These are phyloP conservation scores for Populus hybrid DNA, from an alignment of 441 rosid species.

Conservation along the genomic window DNA sequence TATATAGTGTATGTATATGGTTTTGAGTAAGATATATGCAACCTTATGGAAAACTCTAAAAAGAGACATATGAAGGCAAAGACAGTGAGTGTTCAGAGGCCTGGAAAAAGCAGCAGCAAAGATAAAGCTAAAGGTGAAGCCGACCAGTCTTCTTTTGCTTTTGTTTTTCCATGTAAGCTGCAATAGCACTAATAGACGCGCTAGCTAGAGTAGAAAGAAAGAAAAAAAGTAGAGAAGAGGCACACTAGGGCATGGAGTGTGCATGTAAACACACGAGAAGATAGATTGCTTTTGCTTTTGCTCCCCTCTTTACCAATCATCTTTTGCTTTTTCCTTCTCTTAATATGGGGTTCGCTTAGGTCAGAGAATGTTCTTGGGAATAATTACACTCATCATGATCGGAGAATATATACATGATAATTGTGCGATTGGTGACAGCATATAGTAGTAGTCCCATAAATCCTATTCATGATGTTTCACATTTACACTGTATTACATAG, in stretches of 20 bases:
- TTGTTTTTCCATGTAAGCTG: background rate
- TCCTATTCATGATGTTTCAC: background rate
- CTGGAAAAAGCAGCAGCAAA: conserved; percentile 21
- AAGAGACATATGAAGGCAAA: background rate
- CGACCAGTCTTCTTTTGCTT: conserved; percentile 22
- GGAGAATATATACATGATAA: background rate
- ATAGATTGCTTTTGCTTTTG: background rate
- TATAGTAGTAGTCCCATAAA: no score
- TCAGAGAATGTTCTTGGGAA: conserved; percentile 12
- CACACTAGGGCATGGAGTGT: background rate
- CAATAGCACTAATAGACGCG: background rate
- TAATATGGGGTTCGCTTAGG: background rate
- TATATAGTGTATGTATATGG: background rate
- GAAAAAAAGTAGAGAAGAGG: background rate
- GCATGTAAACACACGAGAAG: conserved; percentile 1
- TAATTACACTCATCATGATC: conserved; percentile 3
- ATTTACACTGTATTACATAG: background rate
- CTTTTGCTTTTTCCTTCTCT: background rate
- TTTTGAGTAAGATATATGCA: background rate
- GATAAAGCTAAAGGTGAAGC: conserved; percentile 38
- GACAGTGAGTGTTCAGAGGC: conserved; percentile 13
- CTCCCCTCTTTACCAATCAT: background rate
- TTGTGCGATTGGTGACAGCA: background rate
- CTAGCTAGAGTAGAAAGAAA: background rate
- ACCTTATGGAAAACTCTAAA: background rate